Evolutionary conservation across 2,329 filamentous ascomycete species (phyloP).

Genomic region (Pyrenophora graminea): DNA sequence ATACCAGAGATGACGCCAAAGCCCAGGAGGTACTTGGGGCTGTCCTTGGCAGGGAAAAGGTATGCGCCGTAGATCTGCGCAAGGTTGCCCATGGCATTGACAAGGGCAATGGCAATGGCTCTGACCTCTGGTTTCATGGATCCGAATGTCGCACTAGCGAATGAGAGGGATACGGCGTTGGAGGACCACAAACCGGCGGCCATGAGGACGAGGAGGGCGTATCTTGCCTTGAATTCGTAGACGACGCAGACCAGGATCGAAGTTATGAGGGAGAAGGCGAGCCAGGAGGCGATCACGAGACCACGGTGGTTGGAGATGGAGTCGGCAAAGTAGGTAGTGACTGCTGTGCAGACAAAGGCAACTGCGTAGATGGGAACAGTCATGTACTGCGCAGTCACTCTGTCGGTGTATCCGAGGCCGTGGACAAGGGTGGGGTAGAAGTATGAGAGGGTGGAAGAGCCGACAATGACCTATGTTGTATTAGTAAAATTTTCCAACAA

Average conservation of each 20-base stretch:
- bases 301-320: conserved; percentile 53
- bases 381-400: conserved; percentile 57
- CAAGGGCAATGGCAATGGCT: conserved; percentile 58
- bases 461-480: conserved; percentile 46
- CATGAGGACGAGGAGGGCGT: conserved; percentile 61
- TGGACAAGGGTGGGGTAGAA: conserved; percentile 60
- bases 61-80: conserved; percentile 61
- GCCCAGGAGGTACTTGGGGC: conserved; percentile 50
- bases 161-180: conserved; percentile 58
- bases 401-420: conserved; percentile 55
- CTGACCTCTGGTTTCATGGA: conserved; percentile 55
- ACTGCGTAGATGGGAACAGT: conserved; percentile 58
- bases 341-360: conserved; percentile 55
- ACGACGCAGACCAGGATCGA: conserved; percentile 49
- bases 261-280: conserved; percentile 48
- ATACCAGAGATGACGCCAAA: conserved; percentile 34
- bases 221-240: conserved; percentile 58
- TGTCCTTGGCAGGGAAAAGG: conserved; percentile 55
- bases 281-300: conserved; percentile 55
- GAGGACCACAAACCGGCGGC: conserved; percentile 59
- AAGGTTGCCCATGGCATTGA: conserved; percentile 60
- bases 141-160: conserved; percentile 58
- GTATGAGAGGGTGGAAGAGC: conserved; percentile 58
- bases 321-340: conserved; percentile 56
- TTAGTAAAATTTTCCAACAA: conserved; percentile 22